Percentiles rank a stretch among this genome's conserved stretches.
These are phyloP conservation scores for Microstegium vimineum DNA, from an alignment of 176 grass and related monocot species.

Conservation along the genomic window DNA sequence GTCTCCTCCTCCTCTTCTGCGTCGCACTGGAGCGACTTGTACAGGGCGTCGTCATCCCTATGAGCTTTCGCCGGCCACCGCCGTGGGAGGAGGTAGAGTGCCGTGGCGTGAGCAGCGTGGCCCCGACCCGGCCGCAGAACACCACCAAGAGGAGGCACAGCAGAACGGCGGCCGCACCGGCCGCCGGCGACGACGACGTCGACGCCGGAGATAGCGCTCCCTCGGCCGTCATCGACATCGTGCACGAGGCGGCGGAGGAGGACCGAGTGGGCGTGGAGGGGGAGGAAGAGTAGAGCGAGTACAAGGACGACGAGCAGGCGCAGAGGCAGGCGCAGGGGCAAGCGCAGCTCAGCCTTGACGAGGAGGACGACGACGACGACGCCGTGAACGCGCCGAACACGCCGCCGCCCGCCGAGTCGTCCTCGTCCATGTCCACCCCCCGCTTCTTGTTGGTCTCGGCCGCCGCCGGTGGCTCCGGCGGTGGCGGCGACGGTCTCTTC, in stretches of 20 bases:
- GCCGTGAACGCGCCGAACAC: neutral
- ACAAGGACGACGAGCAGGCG: too few relatives aligned
- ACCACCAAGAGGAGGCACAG: slow-evolving; percentile 45
- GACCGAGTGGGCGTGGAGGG: too few relatives aligned
- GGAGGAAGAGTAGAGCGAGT: neutral
- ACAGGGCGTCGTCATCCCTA: neutral
- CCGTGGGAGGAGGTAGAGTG: slow-evolving; percentile 26
- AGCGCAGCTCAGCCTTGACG: neutral
- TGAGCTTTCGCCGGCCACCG: neutral
- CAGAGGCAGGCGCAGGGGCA: too few relatives aligned
- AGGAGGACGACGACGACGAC: neutral
- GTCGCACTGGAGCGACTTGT: neutral
- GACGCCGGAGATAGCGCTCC: neutral
- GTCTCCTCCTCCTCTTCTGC: neutral
- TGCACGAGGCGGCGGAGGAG: neutral
- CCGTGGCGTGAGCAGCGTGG: slow-evolving; percentile 40
- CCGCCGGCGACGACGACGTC: neutral
- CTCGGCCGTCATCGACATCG: neutral
- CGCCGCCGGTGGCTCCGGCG: neutral
- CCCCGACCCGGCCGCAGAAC: slow-evolving; percentile 30
- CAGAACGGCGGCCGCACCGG: slow-evolving; percentile 7
- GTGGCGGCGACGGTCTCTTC: neutral
- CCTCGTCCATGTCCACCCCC: neutral
- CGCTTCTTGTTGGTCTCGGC: neutral
- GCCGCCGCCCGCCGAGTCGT: neutral